A percentile compares a stretch with the other conserved stretches of the same genome.
Conservation (phyloP, 2,329 filamentous ascomycete species). For the Alternaria sp. region DNA sequence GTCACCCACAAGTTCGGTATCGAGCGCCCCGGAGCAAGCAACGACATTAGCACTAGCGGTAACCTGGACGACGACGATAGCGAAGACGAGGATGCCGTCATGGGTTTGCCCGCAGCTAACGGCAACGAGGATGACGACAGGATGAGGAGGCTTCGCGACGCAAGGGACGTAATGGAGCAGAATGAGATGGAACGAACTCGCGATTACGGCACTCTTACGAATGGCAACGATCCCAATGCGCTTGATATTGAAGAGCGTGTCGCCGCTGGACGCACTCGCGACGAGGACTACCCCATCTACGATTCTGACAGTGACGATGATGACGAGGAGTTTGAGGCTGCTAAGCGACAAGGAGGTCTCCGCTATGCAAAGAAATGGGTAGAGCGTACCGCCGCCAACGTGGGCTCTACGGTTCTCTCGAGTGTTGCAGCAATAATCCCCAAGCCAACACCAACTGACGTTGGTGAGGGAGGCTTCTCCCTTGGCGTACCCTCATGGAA, state of each 20-base stretch:
- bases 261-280: conserved; percentile 65
- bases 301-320: conserved; percentile 89
- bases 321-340: conserved; percentile 78
- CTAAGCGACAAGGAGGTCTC: conserved; percentile 77
- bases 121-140: conserved; percentile 55
- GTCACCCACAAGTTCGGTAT: conserved; percentile 90
- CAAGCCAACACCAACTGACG: conserved; percentile 54
- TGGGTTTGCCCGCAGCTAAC: conserved; percentile 35
- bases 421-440: conserved; percentile 45
- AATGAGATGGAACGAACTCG: conserved; percentile 60
- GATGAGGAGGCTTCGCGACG: conserved; percentile 59
- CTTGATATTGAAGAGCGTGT: conserved; percentile 88
- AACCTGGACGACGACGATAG: conserved; percentile 80
- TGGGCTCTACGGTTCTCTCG: conserved; percentile 46
- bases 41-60: conserved; percentile 78
- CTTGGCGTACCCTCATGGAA: conserved; percentile 57
- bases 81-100: conserved; percentile 63
- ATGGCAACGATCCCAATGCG: conserved; percentile 51
- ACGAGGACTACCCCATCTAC: conserved; percentile 85
- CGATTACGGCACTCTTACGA: conserved; percentile 56
- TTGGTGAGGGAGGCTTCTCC: conserved; percentile 52
- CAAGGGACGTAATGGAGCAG: conserved; percentile 60
- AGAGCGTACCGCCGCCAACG: conserved; percentile 61
- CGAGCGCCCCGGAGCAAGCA: conserved; percentile 77
- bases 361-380: conserved; percentile 71